Percentiles rank a stretch among this genome's conserved stretches.
phyloP scores from a whole-genome alignment of 2,329 filamentous ascomycete species.

The Lecanosticta acicola region DNA sequence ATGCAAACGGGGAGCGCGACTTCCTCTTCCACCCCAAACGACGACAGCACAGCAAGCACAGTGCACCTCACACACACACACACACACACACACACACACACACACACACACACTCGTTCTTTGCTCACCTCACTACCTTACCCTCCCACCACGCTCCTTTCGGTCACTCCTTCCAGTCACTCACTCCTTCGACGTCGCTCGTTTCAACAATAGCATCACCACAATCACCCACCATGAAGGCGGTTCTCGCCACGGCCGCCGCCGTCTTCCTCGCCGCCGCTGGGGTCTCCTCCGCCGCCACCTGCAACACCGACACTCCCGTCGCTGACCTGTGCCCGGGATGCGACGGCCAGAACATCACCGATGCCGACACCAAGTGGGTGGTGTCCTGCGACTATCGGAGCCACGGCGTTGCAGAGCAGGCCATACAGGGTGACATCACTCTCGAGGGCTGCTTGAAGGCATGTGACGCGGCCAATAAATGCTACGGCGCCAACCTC shows the following conservation, averaged over 20 bases:
- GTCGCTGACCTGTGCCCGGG: constrained; percentile 18
- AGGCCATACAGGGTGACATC: constrained; percentile 11
- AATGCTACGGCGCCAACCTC: constrained; percentile 24
- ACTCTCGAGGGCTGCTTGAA: constrained; percentile 19
- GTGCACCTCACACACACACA: too few species aligned
- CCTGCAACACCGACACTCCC: constrained; percentile 5
- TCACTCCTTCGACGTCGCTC: not conserved
- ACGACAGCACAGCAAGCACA: too few species aligned
- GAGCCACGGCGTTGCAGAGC: constrained; percentile 12
- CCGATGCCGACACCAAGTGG: constrained; percentile 18
- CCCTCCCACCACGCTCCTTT: not conserved
- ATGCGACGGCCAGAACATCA: constrained; percentile 21
- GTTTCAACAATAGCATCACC: not conserved
- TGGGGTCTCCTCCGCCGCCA: constrained; percentile 3
- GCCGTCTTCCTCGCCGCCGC: not conserved
- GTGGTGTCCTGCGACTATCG: constrained; percentile 21
- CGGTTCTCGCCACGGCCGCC: not conserved
- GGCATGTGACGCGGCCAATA: constrained; percentile 22
- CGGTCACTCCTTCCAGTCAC: not conserved
- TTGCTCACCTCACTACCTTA: not conserved
- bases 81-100: too few species aligned
- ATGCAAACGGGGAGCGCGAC: too few species aligned
- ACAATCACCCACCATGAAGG: not conserved
- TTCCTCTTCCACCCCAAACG: too few species aligned
- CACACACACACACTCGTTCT: not conserved